These are phyloP conservation scores for Mallotus japonicus DNA, from an alignment of 441 rosid species.

Conservation along the genomic window DNA sequence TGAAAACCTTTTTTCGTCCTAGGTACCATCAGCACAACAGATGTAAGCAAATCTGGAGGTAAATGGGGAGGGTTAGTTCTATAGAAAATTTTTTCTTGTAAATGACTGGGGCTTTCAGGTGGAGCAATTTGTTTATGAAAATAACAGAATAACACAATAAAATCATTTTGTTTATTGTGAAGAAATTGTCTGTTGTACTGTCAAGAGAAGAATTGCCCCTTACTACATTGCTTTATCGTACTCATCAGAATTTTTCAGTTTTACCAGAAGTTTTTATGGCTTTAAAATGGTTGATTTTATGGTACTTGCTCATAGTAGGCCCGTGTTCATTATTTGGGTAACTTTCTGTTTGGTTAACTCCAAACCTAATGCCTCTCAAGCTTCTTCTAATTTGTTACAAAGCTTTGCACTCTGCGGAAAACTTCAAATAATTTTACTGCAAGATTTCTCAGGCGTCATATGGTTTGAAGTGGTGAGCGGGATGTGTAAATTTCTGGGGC, in stretches of 20 bases:
- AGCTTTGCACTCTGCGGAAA: too few relatives aligned
- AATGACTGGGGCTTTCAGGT: neutral
- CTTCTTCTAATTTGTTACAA: too few relatives aligned
- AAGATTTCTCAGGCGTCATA: too few relatives aligned
- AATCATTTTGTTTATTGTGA: neutral
- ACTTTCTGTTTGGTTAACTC: neutral
- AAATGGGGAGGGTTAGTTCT: conserved; percentile 11
- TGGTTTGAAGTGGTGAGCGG: too few relatives aligned
- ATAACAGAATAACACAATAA: neutral
- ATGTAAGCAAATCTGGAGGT: neutral
- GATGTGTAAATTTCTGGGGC: too few relatives aligned
- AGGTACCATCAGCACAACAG: neutral
- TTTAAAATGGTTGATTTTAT: neutral
- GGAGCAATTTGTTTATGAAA: conserved; percentile 12
- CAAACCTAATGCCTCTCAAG: neutral
- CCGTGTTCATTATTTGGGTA: too few relatives aligned
- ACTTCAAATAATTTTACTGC: too few relatives aligned
- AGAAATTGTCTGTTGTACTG: neutral
- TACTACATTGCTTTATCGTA: too few relatives aligned
- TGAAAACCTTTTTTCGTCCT: neutral
- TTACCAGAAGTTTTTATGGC: neutral
- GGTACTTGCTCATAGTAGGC: neutral
- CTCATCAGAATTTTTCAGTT: too few relatives aligned
- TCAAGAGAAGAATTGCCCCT: neutral
- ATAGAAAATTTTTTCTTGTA: conserved; percentile 14